Evolutionary conservation across 768 basidiomycete genomes (phyloP).

Genomic region (Hypholoma sublateritium): DNA sequence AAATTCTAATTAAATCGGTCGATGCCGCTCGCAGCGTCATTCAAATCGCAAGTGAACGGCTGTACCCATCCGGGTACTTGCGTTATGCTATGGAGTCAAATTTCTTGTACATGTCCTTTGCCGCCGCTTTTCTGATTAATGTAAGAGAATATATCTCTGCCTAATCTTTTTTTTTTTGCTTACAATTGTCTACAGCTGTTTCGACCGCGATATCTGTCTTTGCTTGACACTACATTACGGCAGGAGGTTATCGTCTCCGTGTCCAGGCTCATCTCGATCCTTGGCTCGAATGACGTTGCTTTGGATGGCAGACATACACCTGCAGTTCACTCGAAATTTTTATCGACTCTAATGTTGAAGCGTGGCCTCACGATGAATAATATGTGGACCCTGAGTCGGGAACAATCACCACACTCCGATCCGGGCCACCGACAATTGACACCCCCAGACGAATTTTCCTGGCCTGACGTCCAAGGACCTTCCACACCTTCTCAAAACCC

Average conservation of each 20-base stretch:
- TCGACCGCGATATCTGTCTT: slow-evolving; percentile 45
- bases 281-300: slow-evolving; percentile 49
- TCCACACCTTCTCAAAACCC: slow-evolving; percentile 4
- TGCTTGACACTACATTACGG: slow-evolving; percentile 39
- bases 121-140: slow-evolving; percentile 60
- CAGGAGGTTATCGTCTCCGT: slow-evolving; percentile 44
- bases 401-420: slow-evolving; percentile 3
- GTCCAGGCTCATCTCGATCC: slow-evolving; percentile 40
- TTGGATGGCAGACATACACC: slow-evolving; percentile 58
- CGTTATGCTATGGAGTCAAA: slow-evolving; percentile 56
- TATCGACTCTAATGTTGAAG: slow-evolving; percentile 46
- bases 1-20: slow-evolving; percentile 47
- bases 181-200: slow-evolving; percentile 36
- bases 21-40: slow-evolving; percentile 59
- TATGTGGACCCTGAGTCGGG: slow-evolving; percentile 1
- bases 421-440: slow-evolving; percentile 15
- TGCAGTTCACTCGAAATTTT: slow-evolving; percentile 56
- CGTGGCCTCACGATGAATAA: slow-evolving; percentile 20
- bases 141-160: slow-evolving; percentile 31
- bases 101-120: slow-evolving; percentile 55
- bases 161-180: neutral
- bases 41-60: slow-evolving; percentile 47
- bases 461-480: slow-evolving; percentile 40
- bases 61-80: slow-evolving; percentile 54
- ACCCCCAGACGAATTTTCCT: slow-evolving; percentile 34